These are phyloP conservation scores for Terana coerulea DNA, from an alignment of 768 basidiomycete species.

Conservation along the genomic window DNA sequence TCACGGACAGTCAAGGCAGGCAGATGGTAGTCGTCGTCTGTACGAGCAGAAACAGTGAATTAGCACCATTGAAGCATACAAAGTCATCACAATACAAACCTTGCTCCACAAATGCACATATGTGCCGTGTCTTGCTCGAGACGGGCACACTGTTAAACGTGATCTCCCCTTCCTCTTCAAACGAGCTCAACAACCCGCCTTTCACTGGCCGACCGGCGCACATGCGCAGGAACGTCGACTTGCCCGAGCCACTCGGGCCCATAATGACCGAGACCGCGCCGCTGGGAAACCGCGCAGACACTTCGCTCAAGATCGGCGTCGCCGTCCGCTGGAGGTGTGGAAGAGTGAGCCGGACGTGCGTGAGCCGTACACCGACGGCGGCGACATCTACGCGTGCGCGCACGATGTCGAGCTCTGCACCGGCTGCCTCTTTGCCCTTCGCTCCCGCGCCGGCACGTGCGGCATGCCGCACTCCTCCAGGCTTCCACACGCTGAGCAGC, in stretches of 20 bases:
- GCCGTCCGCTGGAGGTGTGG: conserved; percentile 2
- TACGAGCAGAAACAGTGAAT: neutral
- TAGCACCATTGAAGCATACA: no score
- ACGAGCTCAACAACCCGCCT: conserved; percentile 10
- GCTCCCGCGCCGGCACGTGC: neutral
- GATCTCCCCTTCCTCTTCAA: conserved; percentile 7
- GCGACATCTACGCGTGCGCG: conserved; percentile 8
- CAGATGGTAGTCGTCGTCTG: conserved; percentile 14
- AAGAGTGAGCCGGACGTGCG: conserved; percentile 5
- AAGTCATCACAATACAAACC: neutral
- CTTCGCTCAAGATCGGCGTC: conserved; percentile 11
- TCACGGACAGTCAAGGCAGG: conserved; percentile 23
- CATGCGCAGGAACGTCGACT: conserved; percentile 14
- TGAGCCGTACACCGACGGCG: conserved; percentile 3
- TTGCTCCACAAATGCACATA: conserved; percentile 14
- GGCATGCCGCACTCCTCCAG: conserved; percentile 10
- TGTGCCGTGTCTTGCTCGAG: conserved; percentile 4
- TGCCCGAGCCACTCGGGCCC: conserved; percentile 14
- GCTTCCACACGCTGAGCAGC: conserved; percentile 9
- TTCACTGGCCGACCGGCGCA: conserved; percentile 12
- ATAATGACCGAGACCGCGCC: conserved; percentile 14
- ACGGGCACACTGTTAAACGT: conserved; percentile 10
- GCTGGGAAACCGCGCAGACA: conserved; percentile 10
- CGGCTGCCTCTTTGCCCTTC: conserved; percentile 9
- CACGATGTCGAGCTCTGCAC: conserved; percentile 10